Base-by-base conservation (phyloP, 495 filamentous ascomycete species). In the Neurospora sublineolata region DNA sequence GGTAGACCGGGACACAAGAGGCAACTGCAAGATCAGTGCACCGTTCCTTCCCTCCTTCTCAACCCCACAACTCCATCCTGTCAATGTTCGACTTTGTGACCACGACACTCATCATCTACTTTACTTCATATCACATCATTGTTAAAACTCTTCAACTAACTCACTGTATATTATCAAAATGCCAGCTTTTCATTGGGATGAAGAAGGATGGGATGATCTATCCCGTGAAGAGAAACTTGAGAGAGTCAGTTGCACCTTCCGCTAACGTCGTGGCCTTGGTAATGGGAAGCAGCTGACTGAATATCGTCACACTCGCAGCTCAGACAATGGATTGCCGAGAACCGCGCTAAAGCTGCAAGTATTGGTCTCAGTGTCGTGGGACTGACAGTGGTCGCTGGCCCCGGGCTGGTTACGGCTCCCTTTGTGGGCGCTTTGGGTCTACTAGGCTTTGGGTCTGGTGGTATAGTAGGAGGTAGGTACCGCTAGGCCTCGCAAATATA, bases 381-480 rank as follows among this genome's bases (percentile, higher is more conserved):
- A 27, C 0, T 67, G 3, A 38, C 69, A 10, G 30, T 73, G 1
- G 67, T 68, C 7, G 74, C 69, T 20, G 60, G 12, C 4, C 72
- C 72, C 4, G 68, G 23, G 0, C 0, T 75, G 0, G 8, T 75
- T 8, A 71, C 67, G 16, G 67, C 69, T 10, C 74, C 72, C 12
- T 3, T 58, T 1, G 37, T 74, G 7, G 42, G 23, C 1, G 37
- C 23, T 12, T 18, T 18, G 20, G 52, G 27, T 9, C 1, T 18
- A 6, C 12, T 64, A 10, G 74, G 74, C 2, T 75, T 75, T 68
- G 52, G 69, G 0, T 58, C 67, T 10, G 12, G n/a, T 14, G 74
- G 74, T 0, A 18, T 71, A 20, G 40, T 69, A 14, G 74, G 39
- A 44, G 74, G 72, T 75, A 69, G 36, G 33, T 30, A 33, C 30